Base-by-base conservation (phyloP, 768 basidiomycete genomes). In the Trametes villosa region DNA sequence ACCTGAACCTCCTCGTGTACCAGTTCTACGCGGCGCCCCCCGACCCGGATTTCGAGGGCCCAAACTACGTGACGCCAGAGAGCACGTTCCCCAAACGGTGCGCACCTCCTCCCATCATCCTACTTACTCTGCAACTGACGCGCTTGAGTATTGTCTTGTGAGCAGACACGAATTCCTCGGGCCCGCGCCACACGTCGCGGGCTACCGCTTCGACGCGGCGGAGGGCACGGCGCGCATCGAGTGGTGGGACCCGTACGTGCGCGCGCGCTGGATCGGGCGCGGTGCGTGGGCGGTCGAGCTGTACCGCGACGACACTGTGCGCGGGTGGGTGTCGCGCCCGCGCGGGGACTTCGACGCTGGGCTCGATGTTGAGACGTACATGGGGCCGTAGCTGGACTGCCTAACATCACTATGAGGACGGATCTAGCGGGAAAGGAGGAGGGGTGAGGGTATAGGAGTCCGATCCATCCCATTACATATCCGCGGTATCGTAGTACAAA, bases 131-230 rank as follows among this genome's bases (percentile, higher is more conserved):
- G 18, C 36, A n/a, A n/a, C n/a, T n/a, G n/a, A n/a, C n/a, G n/a
- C n/a, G n/a, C n/a, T n/a, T n/a, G n/a, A n/a, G n/a, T n/a, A n/a
- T 24, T 34, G 15, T 9, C 31, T 9, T 9, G 8, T 33, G 4
- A 8, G 18, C 53, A 58, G 57, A 17, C 40, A 49, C 42, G 50
- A 53, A 17, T 52, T 45, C 30, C 29, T 59, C 41, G 58, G 58
- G 12, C 58, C 58, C 15, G 42, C 41, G 22, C 58, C 58, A 17
- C 26, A 44, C 31, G 58, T 59, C n/a, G 29, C 33, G 6, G 58
- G 34, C 38, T 59, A 24, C 31, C 38, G 42, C 15, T 53, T 52
- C 41, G 27, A 40, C 40, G 27, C 9, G 3, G n/a, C 17, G 18
- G 30, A 12, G 38, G 17, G 26, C 5, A 49, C 36, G 11, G 48